These are phyloP conservation scores for Rhodotorula sp. DNA, from an alignment of 1,284 basidiomycete genomes.

Conservation along the genomic window DNA sequence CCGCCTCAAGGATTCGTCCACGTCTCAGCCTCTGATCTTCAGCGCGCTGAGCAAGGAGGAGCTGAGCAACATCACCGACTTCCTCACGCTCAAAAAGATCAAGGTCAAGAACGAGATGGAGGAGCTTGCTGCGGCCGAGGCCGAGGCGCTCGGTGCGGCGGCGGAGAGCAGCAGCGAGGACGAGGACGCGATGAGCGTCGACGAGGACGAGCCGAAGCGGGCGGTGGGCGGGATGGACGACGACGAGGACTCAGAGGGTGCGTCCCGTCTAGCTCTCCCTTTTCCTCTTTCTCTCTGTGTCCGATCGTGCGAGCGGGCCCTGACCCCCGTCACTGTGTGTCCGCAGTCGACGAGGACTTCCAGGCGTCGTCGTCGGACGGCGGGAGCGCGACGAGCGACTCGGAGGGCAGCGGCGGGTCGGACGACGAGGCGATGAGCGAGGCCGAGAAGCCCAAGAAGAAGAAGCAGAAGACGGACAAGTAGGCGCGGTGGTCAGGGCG, in stretches of 20 bases:
- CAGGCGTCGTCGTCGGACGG: slow-evolving; percentile 70
- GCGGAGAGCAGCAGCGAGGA: slow-evolving; percentile 60
- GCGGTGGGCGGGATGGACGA: slow-evolving; percentile 27
- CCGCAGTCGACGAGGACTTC: slow-evolving; percentile 79
- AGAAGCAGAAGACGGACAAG: slow-evolving; percentile 48
- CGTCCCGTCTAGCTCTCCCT: not conserved
- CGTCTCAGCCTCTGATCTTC: slow-evolving; percentile 74
- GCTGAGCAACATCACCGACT: slow-evolving; percentile 79
- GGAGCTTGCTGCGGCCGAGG: slow-evolving; percentile 71
- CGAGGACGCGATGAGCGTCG: slow-evolving; percentile 57
- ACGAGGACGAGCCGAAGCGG: slow-evolving; percentile 29
- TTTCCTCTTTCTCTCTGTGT: slow-evolving; percentile 1
- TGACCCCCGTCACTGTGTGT: slow-evolving; percentile 13
- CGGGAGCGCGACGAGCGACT: slow-evolving; percentile 77
- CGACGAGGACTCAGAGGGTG: slow-evolving; percentile 49
- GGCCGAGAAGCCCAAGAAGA: slow-evolving; percentile 58
- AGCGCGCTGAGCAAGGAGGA: slow-evolving; percentile 95
- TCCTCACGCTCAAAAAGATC: slow-evolving; percentile 86
- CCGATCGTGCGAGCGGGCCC: no score
- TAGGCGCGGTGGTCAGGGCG: not conserved
- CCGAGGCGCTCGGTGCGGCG: slow-evolving; percentile 76
- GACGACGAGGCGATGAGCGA: slow-evolving; percentile 68
- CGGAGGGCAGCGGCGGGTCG: slow-evolving; percentile 56
- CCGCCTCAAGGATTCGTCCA: slow-evolving; percentile 70
- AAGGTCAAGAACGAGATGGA: slow-evolving; percentile 96